Evolutionary conservation across 257 asterid genomes (phyloP), one percentile per base, ranked within the genome.

Genomic region (Solanum lignicaule): DNA sequence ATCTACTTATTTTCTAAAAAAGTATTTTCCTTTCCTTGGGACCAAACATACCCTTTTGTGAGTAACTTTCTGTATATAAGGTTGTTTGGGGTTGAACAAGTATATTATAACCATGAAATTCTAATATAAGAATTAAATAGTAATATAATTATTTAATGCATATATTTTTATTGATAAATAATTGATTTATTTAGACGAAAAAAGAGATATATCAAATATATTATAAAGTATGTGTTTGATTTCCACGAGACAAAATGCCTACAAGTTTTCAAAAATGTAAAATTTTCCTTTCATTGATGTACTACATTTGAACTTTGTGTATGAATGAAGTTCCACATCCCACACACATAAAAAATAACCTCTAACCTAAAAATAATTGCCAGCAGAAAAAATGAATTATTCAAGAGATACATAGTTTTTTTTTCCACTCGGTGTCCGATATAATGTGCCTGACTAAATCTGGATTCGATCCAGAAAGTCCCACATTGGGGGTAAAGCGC

Each of bases 361-460:
- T 65, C 31, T 52, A 52, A n/a, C 18, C 72, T 65, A 13, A 65
- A 65, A 60, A 60, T 21, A 21, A 60, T 60, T 60, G 68, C 68
- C 1, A 21, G 6, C 68, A 60, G 68, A 65, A 65, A 65, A 65
- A 65, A 65, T 4, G 32, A 65, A n/a, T n/a, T 25, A n/a, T 65
- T 65, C 72, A 65, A 27, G 74, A 73, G n/a, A 52, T 52, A 52
- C n/a, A 52, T 52, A 52, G n/a, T 16, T 5, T 52, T 52, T 52
- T 18, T 16, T 52, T 13, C 2, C 48, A 9, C 13, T 3, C 13
- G 1, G n/a, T n/a, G n/a, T n/a, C n/a, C n/a, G n/a, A n/a, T n/a
- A n/a, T n/a, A n/a, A n/a, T n/a, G n/a, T n/a, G n/a, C 4, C 23
- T 0, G 4, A 52, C 0, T 52, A 52, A 52, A 52, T 18, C 0